Conservation (phyloP, 192 early-diverging fungal genomes). For the Gaertneriomyces sp. region DNA sequence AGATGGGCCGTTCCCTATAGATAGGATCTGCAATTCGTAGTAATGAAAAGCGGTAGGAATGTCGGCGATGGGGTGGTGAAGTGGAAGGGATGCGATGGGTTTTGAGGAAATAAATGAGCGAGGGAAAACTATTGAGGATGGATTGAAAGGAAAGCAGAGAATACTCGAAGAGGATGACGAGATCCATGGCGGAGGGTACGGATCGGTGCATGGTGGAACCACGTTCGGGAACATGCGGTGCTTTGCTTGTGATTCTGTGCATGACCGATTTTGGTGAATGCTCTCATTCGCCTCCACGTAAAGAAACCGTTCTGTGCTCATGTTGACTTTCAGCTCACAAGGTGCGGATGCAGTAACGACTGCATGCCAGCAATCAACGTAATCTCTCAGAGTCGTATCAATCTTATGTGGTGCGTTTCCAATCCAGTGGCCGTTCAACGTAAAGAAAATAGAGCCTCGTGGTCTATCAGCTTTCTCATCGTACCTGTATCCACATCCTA, state of each 20-base stretch:
- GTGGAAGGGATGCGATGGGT: slow-evolving; percentile 5
- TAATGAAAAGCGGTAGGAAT: slow-evolving; percentile 11
- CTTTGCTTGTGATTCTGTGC: neutral
- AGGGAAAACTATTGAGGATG: neutral
- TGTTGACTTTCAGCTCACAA: slow-evolving; percentile 25
- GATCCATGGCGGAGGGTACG: slow-evolving; percentile 5
- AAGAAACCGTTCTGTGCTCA: slow-evolving; percentile 26
- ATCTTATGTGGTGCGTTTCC: slow-evolving; percentile 38
- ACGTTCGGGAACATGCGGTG: neutral
- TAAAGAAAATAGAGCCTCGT: slow-evolving; percentile 37
- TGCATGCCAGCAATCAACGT: slow-evolving; percentile 23
- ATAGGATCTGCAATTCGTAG: slow-evolving; percentile 28
- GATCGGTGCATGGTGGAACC: slow-evolving; percentile 1
- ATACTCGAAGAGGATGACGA: neutral
- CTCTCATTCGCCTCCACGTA: slow-evolving; percentile 17
- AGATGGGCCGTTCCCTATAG: neutral
- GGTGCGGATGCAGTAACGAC: slow-evolving; percentile 18
- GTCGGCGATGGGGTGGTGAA: neutral
- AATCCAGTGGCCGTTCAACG: slow-evolving; percentile 42
- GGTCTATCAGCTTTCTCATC: neutral
- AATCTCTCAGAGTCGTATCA: slow-evolving; percentile 15
- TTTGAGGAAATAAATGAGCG: slow-evolving; percentile 1
- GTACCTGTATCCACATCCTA: slow-evolving; percentile 27
- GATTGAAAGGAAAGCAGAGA: slow-evolving; percentile 7
- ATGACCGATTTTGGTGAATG: neutral